phyloP scores from a whole-genome alignment of 306 rosid genomes.

The Canavalia ensiformis region DNA sequence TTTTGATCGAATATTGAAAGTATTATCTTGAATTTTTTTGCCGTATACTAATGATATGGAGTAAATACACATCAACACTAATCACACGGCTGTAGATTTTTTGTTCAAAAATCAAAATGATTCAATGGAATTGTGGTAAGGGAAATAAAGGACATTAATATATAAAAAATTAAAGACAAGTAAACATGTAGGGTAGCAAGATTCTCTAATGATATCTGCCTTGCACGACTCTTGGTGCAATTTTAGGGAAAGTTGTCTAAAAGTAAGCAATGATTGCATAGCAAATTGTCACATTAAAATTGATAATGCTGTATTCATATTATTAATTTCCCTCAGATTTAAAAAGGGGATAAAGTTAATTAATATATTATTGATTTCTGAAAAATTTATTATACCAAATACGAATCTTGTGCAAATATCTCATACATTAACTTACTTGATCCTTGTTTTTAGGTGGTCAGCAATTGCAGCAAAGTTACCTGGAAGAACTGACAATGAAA shows the following conservation, averaged over 20 bases:
- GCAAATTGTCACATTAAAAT: too few species aligned
- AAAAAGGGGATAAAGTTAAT: too few species aligned
- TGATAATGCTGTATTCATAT: too few species aligned
- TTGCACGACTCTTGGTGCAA: not conserved
- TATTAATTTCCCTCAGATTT: too few species aligned
- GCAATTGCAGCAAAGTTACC: conserved; percentile 84
- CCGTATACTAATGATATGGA: not conserved
- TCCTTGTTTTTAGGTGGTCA: conserved; percentile 73
- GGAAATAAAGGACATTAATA: not conserved
- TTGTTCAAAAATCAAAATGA: not conserved
- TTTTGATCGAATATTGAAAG: not conserved
- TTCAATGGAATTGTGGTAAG: not conserved
- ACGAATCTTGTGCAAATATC: conserved; percentile 21
- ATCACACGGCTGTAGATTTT: not conserved
- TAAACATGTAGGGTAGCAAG: conserved; percentile 41
- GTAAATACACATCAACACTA: not conserved
- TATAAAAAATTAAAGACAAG: not conserved
- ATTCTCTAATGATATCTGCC: conserved; percentile 43
- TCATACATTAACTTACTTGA: not conserved
- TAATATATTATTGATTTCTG: not conserved
- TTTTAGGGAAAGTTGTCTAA: too few species aligned
- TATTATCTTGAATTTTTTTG: not conserved
- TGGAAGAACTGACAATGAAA: conserved; percentile 87
- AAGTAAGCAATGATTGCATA: too few species aligned
- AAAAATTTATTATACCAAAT: not conserved